phyloP scores from a whole-genome alignment of 2,329 filamentous ascomycete genomes.

The Ophiostoma triangulosporum region DNA sequence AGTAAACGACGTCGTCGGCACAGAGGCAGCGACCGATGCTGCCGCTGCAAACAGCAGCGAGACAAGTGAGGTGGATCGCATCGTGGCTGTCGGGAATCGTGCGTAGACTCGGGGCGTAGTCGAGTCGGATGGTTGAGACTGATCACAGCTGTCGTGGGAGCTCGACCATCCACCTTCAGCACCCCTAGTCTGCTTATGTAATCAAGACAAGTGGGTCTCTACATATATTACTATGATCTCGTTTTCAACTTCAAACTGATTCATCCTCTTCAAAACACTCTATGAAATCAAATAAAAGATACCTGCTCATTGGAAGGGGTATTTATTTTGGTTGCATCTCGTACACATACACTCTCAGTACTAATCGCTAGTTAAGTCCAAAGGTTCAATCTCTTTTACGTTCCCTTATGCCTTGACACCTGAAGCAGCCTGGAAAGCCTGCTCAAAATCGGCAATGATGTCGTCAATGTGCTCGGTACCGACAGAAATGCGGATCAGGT shows the following conservation, averaged over 20 bases:
- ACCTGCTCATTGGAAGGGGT: no score
- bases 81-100: conserved; percentile 2
- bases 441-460: conserved; percentile 89
- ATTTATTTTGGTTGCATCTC: neutral
- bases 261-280: neutral
- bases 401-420: conserved; percentile 24
- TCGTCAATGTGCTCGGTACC: conserved; percentile 96
- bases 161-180: no score
- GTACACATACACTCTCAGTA: neutral
- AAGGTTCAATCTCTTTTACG: no score
- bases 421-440: conserved; percentile 58
- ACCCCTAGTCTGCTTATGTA: neutral
- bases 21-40: neutral
- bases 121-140: neutral
- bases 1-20: conserved; percentile 6
- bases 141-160: no score
- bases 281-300: neutral
- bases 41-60: conserved; percentile 7
- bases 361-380: neutral
- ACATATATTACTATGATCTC: no score
- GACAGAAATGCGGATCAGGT: conserved; percentile 88
- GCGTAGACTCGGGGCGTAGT: neutral
- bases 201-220: neutral
- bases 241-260: neutral
- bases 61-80: neutral